Conservation (phyloP, 2,329 filamentous ascomycete genomes). For the Pezicula rhizophila region DNA sequence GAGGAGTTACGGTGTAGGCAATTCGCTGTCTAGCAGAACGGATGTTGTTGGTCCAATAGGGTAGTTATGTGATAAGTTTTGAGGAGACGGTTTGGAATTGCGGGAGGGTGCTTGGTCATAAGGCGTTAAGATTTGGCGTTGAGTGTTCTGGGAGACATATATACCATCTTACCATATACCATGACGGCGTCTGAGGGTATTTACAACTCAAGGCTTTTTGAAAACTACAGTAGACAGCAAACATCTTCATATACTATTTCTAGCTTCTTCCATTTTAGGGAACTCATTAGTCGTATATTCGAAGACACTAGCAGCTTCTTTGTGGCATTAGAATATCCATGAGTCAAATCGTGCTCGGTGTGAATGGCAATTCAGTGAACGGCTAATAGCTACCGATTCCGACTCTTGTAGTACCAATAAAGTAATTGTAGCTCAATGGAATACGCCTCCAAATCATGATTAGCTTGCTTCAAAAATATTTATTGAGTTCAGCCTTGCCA, state of each 20-base stretch:
- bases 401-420: too few relatives aligned
- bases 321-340: neutral
- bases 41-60: neutral
- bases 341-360: neutral
- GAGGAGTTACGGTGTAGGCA: constrained; percentile 15
- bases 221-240: too few relatives aligned
- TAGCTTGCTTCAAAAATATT: too few relatives aligned
- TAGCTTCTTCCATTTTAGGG: too few relatives aligned
- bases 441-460: neutral
- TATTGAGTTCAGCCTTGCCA: neutral
- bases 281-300: too few relatives aligned
- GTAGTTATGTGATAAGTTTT: neutral
- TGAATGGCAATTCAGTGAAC: neutral
- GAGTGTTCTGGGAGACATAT: too few relatives aligned
- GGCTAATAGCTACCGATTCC: neutral
- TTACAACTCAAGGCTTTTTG: too few relatives aligned
- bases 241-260: too few relatives aligned
- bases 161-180: too few relatives aligned
- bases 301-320: too few relatives aligned
- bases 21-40: constrained; percentile 14
- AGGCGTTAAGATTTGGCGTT: too few relatives aligned
- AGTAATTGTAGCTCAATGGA: neutral
- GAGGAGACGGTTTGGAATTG: neutral
- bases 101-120: neutral
- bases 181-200: too few relatives aligned